Percentiles rank a stretch among this genome's conserved stretches.
These are phyloP conservation scores for Alternaria postmessia DNA, from an alignment of 2,329 filamentous ascomycete genomes.

Conservation along the genomic window DNA sequence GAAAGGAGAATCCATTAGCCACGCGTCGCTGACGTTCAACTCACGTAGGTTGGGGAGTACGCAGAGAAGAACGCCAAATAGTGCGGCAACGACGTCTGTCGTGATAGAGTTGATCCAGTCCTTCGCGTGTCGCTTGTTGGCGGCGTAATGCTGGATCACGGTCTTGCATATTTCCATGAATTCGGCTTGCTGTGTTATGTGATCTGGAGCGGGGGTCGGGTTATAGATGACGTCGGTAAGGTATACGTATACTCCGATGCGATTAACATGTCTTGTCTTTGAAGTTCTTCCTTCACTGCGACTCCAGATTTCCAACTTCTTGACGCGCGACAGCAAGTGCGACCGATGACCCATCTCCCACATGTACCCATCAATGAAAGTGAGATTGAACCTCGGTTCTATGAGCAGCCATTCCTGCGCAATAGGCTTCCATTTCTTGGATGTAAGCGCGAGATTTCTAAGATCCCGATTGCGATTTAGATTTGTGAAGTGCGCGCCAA, in stretches of 20 bases:
- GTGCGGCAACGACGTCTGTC: slow-evolving; percentile 14
- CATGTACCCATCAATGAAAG: slow-evolving; percentile 24
- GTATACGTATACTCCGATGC: background rate
- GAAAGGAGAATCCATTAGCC: slow-evolving; percentile 29
- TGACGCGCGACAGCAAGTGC: slow-evolving; percentile 14
- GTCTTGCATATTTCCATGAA: slow-evolving; percentile 8
- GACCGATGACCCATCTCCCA: slow-evolving; percentile 13
- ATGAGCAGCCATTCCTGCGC: slow-evolving; percentile 28
- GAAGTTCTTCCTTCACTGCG: slow-evolving; percentile 9
- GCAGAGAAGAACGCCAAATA: slow-evolving; percentile 20
- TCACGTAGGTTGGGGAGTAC: slow-evolving; percentile 19
- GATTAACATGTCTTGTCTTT: background rate
- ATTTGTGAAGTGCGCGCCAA: slow-evolving; percentile 13
- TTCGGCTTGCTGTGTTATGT: background rate
- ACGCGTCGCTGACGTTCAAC: slow-evolving; percentile 16
- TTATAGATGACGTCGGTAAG: background rate
- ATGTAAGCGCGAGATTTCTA: slow-evolving; percentile 23
- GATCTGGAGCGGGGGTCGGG: background rate
- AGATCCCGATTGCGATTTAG: slow-evolving; percentile 21
- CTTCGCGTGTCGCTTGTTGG: background rate
- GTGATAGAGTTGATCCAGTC: slow-evolving; percentile 10
- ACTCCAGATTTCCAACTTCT: slow-evolving; percentile 26
- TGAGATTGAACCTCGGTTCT: slow-evolving; percentile 25
- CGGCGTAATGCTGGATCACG: slow-evolving; percentile 5
- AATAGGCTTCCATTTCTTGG: slow-evolving; percentile 17